phyloP scores from a whole-genome alignment of 2,329 filamentous ascomycete genomes.

The Sarocladiaceae sp. region DNA sequence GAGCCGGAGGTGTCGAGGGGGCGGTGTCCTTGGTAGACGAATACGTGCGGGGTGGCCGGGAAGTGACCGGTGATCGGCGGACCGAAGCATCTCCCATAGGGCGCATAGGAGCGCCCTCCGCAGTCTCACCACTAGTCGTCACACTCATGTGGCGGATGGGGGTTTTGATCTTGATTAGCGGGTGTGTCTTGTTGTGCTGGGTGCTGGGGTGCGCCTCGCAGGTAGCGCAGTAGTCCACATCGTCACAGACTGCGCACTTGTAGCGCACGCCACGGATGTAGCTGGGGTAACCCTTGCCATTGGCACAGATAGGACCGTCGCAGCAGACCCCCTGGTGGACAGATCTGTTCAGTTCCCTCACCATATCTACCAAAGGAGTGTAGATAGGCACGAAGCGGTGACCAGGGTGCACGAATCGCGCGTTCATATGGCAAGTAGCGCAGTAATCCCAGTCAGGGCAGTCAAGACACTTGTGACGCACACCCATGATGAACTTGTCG shows the following conservation, averaged over 20 bases:
- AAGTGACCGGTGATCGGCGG: neutral
- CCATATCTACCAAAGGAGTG: conserved; percentile 47
- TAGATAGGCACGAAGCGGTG: conserved; percentile 91
- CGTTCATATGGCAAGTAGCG: conserved; percentile 62
- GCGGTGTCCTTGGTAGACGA: neutral
- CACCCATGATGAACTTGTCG: conserved; percentile 77
- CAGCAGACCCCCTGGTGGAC: conserved; percentile 86
- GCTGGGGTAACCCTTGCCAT: conserved; percentile 38
- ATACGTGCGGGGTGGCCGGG: neutral
- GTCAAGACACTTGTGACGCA: conserved; percentile 93
- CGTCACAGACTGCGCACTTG: conserved; percentile 95
- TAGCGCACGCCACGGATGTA: conserved; percentile 87
- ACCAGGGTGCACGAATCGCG: conserved; percentile 63
- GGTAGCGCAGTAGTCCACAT: conserved; percentile 89
- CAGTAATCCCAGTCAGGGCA: conserved; percentile 99
- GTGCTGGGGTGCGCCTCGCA: conserved; percentile 87
- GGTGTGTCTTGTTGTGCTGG: conserved; percentile 89
- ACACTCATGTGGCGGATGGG: conserved; percentile 84
- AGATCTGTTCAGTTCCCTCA: conserved; percentile 21
- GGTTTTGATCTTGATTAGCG: conserved; percentile 93
- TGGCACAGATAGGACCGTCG: conserved; percentile 81
- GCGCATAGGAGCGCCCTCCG: conserved; percentile 57
- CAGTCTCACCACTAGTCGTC: conserved; percentile 74
- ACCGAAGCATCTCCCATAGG: conserved; percentile 59
- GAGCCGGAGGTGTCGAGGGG: too few species aligned